Evolutionary conservation across 2,329 filamentous ascomycete species (phyloP), one percentile per base, ranked within the genome.

Genomic region (Xylaria sp.): DNA sequence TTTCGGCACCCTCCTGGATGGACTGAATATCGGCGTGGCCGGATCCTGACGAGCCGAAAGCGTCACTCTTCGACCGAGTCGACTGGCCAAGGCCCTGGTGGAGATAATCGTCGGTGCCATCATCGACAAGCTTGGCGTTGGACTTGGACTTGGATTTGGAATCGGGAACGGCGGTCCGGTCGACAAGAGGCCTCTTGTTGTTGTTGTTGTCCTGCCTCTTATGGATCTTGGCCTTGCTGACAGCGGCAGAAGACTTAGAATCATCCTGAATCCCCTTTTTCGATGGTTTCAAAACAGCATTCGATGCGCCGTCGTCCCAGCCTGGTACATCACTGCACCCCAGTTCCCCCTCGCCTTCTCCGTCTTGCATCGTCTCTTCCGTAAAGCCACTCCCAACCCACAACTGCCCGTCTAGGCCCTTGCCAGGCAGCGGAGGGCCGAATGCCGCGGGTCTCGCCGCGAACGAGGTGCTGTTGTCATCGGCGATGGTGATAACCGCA

Each of bases 381-480:
- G 88, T 87, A 71, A 97, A 97, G 19, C 92, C 92, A 66, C 88
- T 93, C 4, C 93, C 93, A 51, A 96, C 89, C 93, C 93, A 97
- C 47, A 99, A 77, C 69, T 92, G 89, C 16, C 92, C 92, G 67
- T 90, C 96, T 60, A 97, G 75, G 21, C 94, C 93, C 53, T 83
- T 85, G 11, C 78, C 72, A 0, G 90, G 90, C 38, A 99, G 76
- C 38, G 83, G 76, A 4, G 94, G 91, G 0, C 94, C 94, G 74
- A 97, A 99, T 38, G 91, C 92, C 48, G 94, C 94, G 55, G 94
- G 94, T 44, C 94, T 83, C 40, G 94, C 92, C 50, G 96, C 81
- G 75, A 99, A 99, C 64, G 95, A 96, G 11, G 94, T 99, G 63
- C 91, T 96, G 73, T 99, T 99, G 74, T 99, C 94, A 73, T 97